These are phyloP conservation scores for Puccinia horiana DNA, from an alignment of 1,284 basidiomycete genomes.

Conservation along the genomic window DNA sequence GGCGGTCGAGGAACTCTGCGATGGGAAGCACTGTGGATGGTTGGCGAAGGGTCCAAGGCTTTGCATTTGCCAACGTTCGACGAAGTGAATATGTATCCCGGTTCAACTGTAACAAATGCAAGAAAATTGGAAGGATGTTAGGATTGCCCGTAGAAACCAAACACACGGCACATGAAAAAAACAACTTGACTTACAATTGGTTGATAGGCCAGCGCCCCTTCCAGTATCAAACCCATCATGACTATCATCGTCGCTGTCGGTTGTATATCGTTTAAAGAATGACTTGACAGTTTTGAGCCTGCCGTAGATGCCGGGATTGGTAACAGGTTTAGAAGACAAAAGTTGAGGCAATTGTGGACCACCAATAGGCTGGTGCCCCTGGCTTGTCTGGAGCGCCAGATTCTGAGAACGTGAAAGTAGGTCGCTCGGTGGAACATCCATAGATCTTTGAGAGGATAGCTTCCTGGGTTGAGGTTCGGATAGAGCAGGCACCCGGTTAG, in stretches of 20 bases:
- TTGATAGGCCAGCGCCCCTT: conserved; percentile 5
- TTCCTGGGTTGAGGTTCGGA: not conserved
- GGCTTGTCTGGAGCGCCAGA: not conserved
- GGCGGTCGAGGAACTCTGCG: not conserved
- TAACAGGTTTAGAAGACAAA: not conserved
- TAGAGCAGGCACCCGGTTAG: not conserved
- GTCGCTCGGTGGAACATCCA: not conserved
- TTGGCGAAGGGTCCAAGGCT: not conserved
- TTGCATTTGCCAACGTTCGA: not conserved
- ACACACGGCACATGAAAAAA: not conserved
- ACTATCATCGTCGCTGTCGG: not conserved
- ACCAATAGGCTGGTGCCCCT: not conserved
- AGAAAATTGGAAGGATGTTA: not conserved
- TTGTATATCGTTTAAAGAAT: not conserved
- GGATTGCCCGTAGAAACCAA: not conserved
- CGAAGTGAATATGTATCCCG: not conserved
- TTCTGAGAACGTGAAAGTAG: not conserved
- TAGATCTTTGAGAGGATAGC: not conserved
- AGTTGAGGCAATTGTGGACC: not conserved
- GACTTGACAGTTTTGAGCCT: not conserved
- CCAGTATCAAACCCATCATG: not conserved
- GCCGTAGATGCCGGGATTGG: not conserved
- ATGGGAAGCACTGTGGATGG: not conserved
- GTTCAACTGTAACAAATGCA: not conserved
- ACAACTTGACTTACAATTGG: not conserved